Base-by-base conservation (phyloP, 495 filamentous ascomycete species). In the Xylaria nigripes region DNA sequence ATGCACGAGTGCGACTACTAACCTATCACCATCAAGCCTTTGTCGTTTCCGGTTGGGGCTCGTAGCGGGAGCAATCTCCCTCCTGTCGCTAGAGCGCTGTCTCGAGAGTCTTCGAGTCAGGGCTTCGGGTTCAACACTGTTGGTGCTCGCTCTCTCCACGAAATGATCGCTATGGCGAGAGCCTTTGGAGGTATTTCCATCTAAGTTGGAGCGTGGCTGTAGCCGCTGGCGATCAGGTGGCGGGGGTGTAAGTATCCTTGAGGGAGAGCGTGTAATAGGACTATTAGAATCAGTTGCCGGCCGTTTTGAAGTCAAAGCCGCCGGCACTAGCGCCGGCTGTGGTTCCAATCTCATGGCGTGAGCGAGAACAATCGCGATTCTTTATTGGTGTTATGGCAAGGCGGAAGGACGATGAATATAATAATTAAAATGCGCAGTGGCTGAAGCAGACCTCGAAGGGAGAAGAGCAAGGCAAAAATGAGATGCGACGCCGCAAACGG, bases 21-120 rank as follows among this genome's bases (percentile, higher is more conserved):
- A 89, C 83, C 89, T 80, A 60, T 91, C 89, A 32, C 85, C 88
- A 66, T 95, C 90, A 6, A 95, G 80, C 51, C 89, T 78, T 62
- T 90, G 90, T 44, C 89, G 79, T 68, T 96, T 96, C 61, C 90
- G 78, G 71, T 84, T 89, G 13, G 90, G 90, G 66, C 87, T 95
- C 12, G 79, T 81, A 44, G 75, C 81, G 0, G 88, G 85, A 13
- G 88, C 87, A 45, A 79, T 77, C 45, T 91, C 85, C 57, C 86
- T 72, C 48, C 62, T 69, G 53, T 43, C 71, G 45, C 22, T 53
- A 50, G 51, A 71, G 12, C 55, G 68, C 68, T 57, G 66, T 44
- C 54, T 64, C 27, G 60, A 69, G 36, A 53, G 68, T 51, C 59
- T 61, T 56, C 59, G 70, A 50, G 45, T 68, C 57, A 46, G 66